Percentiles rank a stretch among this genome's conserved stretches.
phyloP scores from a whole-genome alignment of 2,329 filamentous ascomycete genomes.

The Lithohypha guttulata region DNA sequence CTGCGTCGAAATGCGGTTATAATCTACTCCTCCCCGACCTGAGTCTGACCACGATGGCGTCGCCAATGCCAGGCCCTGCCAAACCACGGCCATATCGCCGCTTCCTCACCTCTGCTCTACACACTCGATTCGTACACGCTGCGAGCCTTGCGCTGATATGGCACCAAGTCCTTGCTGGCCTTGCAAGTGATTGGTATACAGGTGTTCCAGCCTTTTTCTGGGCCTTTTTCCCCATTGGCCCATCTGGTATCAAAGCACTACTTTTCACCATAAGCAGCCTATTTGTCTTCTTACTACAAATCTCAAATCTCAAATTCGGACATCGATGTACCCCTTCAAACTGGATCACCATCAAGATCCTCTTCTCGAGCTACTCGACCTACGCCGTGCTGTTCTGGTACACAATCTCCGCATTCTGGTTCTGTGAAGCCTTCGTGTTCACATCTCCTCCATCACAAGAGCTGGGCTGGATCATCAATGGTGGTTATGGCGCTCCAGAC shows the following conservation, averaged over 20 bases:
- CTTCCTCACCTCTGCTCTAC: conserved; percentile 78
- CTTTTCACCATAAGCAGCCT: conserved; percentile 68
- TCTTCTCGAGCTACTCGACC: conserved; percentile 49
- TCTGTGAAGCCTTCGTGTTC: conserved; percentile 71
- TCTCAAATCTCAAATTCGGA: conserved; percentile 70
- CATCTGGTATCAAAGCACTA: conserved; percentile 60
- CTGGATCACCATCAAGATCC: conserved; percentile 51
- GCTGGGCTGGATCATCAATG: conserved; percentile 62
- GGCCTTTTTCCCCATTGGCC: conserved; percentile 75
- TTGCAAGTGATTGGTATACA: conserved; percentile 5
- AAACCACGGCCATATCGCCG: conserved; percentile 57
- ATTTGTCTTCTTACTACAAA: conserved; percentile 70
- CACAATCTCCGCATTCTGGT: conserved; percentile 63
- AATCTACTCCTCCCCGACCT: too few relatives aligned
- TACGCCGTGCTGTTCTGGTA: conserved; percentile 68
- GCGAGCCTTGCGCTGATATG: conserved; percentile 52
- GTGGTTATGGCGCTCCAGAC: conserved; percentile 43
- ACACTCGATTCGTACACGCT: conserved; percentile 74
- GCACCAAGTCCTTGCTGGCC: background rate
- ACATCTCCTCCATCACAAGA: conserved; percentile 50
- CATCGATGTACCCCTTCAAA: conserved; percentile 59
- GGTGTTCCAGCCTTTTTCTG: conserved; percentile 45
- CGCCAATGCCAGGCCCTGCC: conserved; percentile 5
- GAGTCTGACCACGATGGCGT: conserved; percentile 1
- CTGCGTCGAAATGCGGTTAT: too few relatives aligned